Evolutionary conservation across 2,329 filamentous ascomycete species (phyloP), one percentile per base, ranked within the genome.

Genomic region (Fusarium nodosum): DNA sequence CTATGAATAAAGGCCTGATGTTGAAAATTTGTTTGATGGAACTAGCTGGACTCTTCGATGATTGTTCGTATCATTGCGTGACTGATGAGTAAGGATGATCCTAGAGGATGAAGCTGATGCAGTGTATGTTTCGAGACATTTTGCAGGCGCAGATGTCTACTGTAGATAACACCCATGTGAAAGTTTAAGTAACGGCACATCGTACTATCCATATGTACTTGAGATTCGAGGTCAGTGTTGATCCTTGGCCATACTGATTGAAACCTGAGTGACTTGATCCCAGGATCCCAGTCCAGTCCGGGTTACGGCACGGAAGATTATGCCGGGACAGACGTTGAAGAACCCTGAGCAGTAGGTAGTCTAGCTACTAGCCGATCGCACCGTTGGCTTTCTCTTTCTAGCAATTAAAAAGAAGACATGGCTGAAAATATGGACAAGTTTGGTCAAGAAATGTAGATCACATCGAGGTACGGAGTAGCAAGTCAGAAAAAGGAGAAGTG

Each of bases 21-120:
- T 28, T 34, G 20, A 54, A 53, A 34, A 20, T 30, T 36, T 33
- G 12, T 41, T 52, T 34, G 31, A 52, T 48, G 62, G 56, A 67
- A 46, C 20, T 54, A n/a, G 44, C 46, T 45, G n/a, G 41, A 56
- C 33, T 54, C 18, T n/a, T 26, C 26, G 10, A 20, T 31, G 54
- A 51, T 67, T 15, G 48, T 54, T 41, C 24, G 30, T 44, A 33
- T n/a, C 30, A 15, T 34, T 50, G 48, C 22, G 34, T 33, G 34
- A 44, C 48, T 24, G 6, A 36, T 26, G 7, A 38, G 30, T 45
- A 36, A 58, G 28, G 39, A 46, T 38, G 26, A 56, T 56, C 48
- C 56, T 31, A 33, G 52, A 24, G 26, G 42, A 57, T 56, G 22
- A 51, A 63, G 34, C 26, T 64, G 58, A 64, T 39, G 63, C 62